Conservation (phyloP, 1,284 basidiomycete genomes). For the Trichosporon faecale region DNA sequence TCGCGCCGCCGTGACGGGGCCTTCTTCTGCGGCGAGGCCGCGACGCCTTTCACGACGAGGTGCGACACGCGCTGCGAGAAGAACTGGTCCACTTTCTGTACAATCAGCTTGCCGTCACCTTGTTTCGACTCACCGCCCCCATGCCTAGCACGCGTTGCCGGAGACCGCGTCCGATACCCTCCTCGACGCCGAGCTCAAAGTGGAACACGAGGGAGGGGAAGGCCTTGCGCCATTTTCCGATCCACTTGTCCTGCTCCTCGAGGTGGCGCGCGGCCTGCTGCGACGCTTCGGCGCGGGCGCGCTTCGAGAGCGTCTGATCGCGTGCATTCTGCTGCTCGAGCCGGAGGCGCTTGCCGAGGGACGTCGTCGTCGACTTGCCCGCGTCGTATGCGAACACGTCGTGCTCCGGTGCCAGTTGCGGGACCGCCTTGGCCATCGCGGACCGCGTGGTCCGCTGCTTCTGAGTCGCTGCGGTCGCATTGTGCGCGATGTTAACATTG, state of each 20-base stretch:
- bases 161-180: slow-evolving; percentile 56
- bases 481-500: slow-evolving; percentile 20
- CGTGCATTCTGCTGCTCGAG: slow-evolving; percentile 2
- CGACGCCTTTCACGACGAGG: slow-evolving; percentile 59
- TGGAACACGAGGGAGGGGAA: slow-evolving; percentile 84
- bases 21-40: slow-evolving; percentile 53
- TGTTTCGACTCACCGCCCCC: slow-evolving; percentile 65
- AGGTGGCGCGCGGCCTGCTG: slow-evolving; percentile 18
- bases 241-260: slow-evolving; percentile 67
- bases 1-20: slow-evolving; percentile 21
- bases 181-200: slow-evolving; percentile 61
- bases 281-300: slow-evolving; percentile 17
- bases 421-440: slow-evolving; percentile 16
- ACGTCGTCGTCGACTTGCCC: background rate
- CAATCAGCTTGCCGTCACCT: background rate
- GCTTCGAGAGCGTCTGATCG: slow-evolving; percentile 13
- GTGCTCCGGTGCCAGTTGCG: slow-evolving; percentile 26
- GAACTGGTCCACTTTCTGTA: slow-evolving; percentile 65
- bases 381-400: slow-evolving; percentile 32
- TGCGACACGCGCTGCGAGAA: slow-evolving; percentile 82
- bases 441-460: background rate
- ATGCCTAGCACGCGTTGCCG: slow-evolving; percentile 62
- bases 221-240: slow-evolving; percentile 74
- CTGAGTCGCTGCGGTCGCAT: background rate
- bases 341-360: slow-evolving; percentile 24